Evolutionary conservation across 345 rosid genomes (phyloP).

Genomic region (Nephelium lappaceum): DNA sequence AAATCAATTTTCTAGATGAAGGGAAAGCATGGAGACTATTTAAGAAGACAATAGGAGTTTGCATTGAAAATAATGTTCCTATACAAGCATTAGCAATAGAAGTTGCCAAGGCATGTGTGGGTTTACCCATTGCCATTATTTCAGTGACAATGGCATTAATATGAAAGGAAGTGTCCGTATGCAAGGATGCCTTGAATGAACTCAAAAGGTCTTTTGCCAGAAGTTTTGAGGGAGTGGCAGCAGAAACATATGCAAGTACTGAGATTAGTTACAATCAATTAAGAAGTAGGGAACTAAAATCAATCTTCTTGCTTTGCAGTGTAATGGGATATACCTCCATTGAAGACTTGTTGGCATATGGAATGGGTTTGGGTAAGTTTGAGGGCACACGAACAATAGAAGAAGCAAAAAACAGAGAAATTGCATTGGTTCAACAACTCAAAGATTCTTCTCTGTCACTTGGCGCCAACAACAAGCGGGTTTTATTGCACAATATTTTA

Average conservation of each 20-base stretch:
- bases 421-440: conserved; percentile 18
- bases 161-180: not conserved
- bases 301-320: conserved; percentile 33
- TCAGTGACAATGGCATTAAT: conserved; percentile 23
- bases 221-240: not conserved
- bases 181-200: conserved; percentile 28
- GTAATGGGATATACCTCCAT: not conserved
- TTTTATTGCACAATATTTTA: not conserved
- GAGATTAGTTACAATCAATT: conserved; percentile 30
- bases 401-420: conserved; percentile 20
- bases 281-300: conserved; percentile 21
- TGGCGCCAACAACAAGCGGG: conserved; percentile 4
- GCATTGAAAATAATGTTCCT: not conserved
- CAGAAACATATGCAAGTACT: not conserved
- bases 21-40: conserved; percentile 31
- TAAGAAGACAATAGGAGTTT: not conserved
- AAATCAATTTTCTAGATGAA: not conserved
- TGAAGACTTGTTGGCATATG: conserved; percentile 24
- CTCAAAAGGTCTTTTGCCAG: conserved; percentile 1
- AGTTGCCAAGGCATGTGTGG: conserved; percentile 22
- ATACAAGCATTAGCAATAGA: conserved; percentile 17
- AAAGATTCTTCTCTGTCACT: conserved; percentile 26
- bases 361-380: conserved; percentile 30
- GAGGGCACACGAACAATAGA: not conserved
- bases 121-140: conserved; percentile 30